Evolutionary conservation across 2,329 filamentous ascomycete species (phyloP).

Genomic region (Neofusicoccum sp.): DNA sequence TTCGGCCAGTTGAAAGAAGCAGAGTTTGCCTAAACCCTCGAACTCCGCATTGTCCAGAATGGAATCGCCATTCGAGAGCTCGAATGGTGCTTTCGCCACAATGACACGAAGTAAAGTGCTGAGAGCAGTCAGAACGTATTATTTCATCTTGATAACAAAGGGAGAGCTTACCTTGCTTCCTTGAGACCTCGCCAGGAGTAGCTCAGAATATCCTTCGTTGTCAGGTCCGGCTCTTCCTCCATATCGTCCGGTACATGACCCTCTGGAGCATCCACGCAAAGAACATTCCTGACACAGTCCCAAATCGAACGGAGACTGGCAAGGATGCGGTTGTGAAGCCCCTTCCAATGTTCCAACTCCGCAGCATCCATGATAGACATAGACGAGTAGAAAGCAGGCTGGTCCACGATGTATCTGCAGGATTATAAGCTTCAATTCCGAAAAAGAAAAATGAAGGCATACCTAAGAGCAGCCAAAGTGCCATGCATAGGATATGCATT

Average conservation of each 20-base stretch:
- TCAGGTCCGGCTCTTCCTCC: slow-evolving; percentile 67
- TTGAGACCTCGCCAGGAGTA: slow-evolving; percentile 96
- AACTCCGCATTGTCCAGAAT: slow-evolving; percentile 51
- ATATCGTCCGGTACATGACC: slow-evolving; percentile 77
- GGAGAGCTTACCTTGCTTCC: slow-evolving; percentile 70
- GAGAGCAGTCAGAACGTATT: slow-evolving; percentile 10
- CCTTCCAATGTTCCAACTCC: slow-evolving; percentile 29
- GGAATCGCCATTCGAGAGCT: slow-evolving; percentile 20
- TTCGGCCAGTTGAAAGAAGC: slow-evolving; percentile 78
- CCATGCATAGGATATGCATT: slow-evolving; percentile 48
- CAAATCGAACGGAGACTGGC: slow-evolving; percentile 68
- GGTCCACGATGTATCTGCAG: slow-evolving; percentile 50
- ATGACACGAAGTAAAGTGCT: slow-evolving; percentile 66
- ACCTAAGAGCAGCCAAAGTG: slow-evolving; percentile 39
- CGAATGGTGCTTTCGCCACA: slow-evolving; percentile 38
- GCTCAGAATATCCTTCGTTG: slow-evolving; percentile 85
- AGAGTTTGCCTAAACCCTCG: slow-evolving; percentile 65
- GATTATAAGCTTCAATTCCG: neutral
- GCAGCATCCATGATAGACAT: neutral
- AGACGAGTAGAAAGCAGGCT: slow-evolving; percentile 33
- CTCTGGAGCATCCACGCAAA: slow-evolving; percentile 94
- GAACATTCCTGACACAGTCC: slow-evolving; percentile 68
- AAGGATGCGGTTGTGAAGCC: slow-evolving; percentile 58
- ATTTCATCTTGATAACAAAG: neutral
- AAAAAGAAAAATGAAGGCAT: slow-evolving; percentile 13